Evolutionary conservation across 306 rosid genomes (phyloP).

Genomic region (Vigna unguiculata): DNA sequence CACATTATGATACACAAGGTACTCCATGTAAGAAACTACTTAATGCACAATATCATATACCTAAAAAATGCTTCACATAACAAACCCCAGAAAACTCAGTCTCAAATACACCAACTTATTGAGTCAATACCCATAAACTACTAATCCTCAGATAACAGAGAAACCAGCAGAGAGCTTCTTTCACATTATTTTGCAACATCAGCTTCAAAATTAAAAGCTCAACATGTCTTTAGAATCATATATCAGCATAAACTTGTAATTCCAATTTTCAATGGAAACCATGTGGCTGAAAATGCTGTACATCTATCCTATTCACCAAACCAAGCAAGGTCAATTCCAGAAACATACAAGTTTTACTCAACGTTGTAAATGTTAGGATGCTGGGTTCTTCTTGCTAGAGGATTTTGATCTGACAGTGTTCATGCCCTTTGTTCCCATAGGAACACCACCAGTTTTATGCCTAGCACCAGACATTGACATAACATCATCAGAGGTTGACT

Average conservation of each 20-base stretch:
- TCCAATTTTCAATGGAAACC: slow-evolving; percentile 32
- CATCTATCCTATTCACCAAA: slow-evolving; percentile 23
- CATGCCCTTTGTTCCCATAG: slow-evolving; percentile 30
- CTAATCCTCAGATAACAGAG: background rate
- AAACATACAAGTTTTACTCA: slow-evolving; percentile 13
- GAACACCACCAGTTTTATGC: slow-evolving; percentile 45
- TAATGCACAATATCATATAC: too few relatives aligned
- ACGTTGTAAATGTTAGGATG: slow-evolving; percentile 15
- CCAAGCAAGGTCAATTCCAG: slow-evolving; percentile 35
- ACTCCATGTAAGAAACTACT: background rate
- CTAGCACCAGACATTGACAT: slow-evolving; percentile 44
- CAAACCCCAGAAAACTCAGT: background rate
- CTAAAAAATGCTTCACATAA: background rate
- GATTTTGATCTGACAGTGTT: slow-evolving; percentile 40
- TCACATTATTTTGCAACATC: slow-evolving; percentile 27
- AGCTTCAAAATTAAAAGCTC: slow-evolving; percentile 22
- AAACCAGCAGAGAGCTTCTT: background rate
- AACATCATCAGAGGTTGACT: slow-evolving; percentile 1
- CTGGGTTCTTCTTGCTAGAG: slow-evolving; percentile 37
- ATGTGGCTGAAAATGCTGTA: slow-evolving; percentile 7
- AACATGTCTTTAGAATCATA: background rate
- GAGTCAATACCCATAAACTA: background rate
- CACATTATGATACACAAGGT: slow-evolving; percentile 4
- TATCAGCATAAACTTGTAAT: background rate
- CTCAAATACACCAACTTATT: background rate